Percentiles rank a stretch among this genome's conserved stretches.
These are phyloP conservation scores for Mycosarcoma mackinlayi DNA, from an alignment of 1,284 basidiomycete species.

Conservation along the genomic window DNA sequence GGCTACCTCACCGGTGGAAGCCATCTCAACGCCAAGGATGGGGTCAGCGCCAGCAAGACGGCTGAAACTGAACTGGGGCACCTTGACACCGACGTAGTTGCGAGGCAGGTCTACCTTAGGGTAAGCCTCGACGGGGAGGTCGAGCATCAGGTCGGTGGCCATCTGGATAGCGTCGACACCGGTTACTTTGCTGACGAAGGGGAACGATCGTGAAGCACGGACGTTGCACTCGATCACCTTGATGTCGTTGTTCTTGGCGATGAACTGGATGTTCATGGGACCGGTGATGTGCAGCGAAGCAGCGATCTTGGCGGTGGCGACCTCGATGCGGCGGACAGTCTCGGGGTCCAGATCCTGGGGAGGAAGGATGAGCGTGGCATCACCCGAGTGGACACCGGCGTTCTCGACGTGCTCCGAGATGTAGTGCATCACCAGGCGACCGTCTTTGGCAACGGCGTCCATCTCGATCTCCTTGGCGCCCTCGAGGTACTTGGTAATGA, in stretches of 20 bases:
- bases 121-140: conserved; percentile 86
- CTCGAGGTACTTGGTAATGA: conserved; percentile 99
- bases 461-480: conserved; percentile 99
- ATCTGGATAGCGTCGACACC: conserved; percentile 97
- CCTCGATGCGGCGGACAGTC: conserved; percentile 93
- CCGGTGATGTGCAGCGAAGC: conserved; percentile 95
- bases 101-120: conserved; percentile 85
- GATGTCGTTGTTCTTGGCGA: conserved; percentile 99
- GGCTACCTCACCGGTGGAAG: conserved; percentile 98
- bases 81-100: conserved; percentile 98
- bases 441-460: conserved; percentile 96
- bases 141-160: conserved; percentile 98
- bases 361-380: conserved; percentile 96
- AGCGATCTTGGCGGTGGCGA: conserved; percentile 95
- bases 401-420: conserved; percentile 99
- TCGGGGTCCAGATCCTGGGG: conserved; percentile 97
- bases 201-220: conserved; percentile 96
- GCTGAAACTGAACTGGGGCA: conserved; percentile 97
- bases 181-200: conserved; percentile 98
- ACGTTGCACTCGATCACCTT: conserved; percentile 99
- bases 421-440: conserved; percentile 98
- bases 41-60: conserved; percentile 95
- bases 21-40: conserved; percentile 99
- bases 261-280: conserved; percentile 99
- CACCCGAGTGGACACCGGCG: conserved; percentile 96